A percentile compares a stretch with the other conserved stretches of the same genome.
These are phyloP conservation scores for Trametes versicolor DNA, from an alignment of 1,284 basidiomycete species.

Conservation along the genomic window DNA sequence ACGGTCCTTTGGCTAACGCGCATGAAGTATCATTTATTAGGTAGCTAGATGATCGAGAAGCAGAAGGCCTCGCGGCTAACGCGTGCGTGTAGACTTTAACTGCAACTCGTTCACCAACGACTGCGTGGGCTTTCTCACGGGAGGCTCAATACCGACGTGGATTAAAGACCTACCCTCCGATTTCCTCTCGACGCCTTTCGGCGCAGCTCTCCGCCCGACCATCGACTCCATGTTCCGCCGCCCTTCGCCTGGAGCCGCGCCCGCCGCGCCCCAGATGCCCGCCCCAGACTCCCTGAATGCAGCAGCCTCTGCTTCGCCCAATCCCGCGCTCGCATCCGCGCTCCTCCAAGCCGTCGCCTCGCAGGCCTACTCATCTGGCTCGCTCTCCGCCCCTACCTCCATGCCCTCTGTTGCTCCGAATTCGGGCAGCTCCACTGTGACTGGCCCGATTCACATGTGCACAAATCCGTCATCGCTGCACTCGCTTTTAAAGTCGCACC, in stretches of 20 bases:
- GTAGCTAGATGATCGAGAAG: slow-evolving; percentile 47
- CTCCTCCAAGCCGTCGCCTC: slow-evolving; percentile 73
- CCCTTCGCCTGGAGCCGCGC: slow-evolving; percentile 54
- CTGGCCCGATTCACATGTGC: slow-evolving; percentile 69
- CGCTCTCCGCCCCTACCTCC: slow-evolving; percentile 41
- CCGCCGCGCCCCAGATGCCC: slow-evolving; percentile 49
- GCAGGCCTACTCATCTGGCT: slow-evolving; percentile 51
- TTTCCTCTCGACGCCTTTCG: slow-evolving; percentile 92
- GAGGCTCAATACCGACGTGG: slow-evolving; percentile 79
- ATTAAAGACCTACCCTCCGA: slow-evolving; percentile 89
- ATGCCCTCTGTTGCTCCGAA: slow-evolving; percentile 36
- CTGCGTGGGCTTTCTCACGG: slow-evolving; percentile 85
- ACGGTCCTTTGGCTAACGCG: slow-evolving; percentile 14
- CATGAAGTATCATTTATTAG: slow-evolving; percentile 86
- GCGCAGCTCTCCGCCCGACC: slow-evolving; percentile 84
- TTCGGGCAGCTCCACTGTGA: slow-evolving; percentile 58
- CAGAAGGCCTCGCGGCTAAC: background rate
- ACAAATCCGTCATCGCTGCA: slow-evolving; percentile 65
- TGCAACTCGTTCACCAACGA: slow-evolving; percentile 95
- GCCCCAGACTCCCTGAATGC: slow-evolving; percentile 43
- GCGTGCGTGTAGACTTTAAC: slow-evolving; percentile 71
- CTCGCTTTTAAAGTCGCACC: slow-evolving; percentile 57
- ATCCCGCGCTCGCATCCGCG: slow-evolving; percentile 63
- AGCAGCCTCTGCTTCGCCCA: slow-evolving; percentile 47
- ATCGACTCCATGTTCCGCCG: slow-evolving; percentile 89